Conservation (phyloP, 192 early-diverging fungal species). For the Backusella circina region DNA sequence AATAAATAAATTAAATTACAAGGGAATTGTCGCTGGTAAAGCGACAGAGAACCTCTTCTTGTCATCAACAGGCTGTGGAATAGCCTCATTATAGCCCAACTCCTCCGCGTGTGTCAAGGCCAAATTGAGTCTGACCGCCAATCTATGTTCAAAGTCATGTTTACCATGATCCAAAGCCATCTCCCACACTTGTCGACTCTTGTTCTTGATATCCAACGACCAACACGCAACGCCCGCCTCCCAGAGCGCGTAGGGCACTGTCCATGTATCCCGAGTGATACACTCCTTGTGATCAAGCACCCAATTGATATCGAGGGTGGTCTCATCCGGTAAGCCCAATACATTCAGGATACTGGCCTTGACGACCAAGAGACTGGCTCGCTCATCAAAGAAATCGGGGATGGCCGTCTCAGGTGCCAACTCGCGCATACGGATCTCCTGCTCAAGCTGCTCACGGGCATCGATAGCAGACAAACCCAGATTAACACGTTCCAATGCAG, state of each 20-base stretch:
- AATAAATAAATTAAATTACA: neutral
- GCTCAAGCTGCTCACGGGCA: constrained; percentile 20
- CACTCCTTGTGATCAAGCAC: constrained; percentile 42
- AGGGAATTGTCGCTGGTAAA: neutral
- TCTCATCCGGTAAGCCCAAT: constrained; percentile 35
- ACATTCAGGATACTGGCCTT: constrained; percentile 49
- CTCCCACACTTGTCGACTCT: constrained; percentile 39
- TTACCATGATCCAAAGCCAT: constrained; percentile 33
- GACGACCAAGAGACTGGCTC: constrained; percentile 41
- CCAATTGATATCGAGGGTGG: constrained; percentile 41
- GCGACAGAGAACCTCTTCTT: neutral
- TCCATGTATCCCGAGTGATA: constrained; percentile 43
- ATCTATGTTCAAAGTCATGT: constrained; percentile 49
- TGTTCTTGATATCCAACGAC: constrained; percentile 7
- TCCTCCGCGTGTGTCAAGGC: constrained; percentile 18
- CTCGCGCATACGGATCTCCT: constrained; percentile 27
- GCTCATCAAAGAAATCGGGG: constrained; percentile 34
- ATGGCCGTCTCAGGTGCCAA: constrained; percentile 26
- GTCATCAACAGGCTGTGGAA: neutral
- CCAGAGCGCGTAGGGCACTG: constrained; percentile 51
- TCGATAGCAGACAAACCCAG: constrained; percentile 7
- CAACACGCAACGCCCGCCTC: constrained; percentile 4
- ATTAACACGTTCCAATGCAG: neutral
- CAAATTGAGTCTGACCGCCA: constrained; percentile 17
- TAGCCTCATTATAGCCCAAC: constrained; percentile 11